Evolutionary conservation across 2,329 filamentous ascomycete genomes (phyloP), one percentile per base, ranked within the genome.

Genomic region (Colletotrichum brevisporum): DNA sequence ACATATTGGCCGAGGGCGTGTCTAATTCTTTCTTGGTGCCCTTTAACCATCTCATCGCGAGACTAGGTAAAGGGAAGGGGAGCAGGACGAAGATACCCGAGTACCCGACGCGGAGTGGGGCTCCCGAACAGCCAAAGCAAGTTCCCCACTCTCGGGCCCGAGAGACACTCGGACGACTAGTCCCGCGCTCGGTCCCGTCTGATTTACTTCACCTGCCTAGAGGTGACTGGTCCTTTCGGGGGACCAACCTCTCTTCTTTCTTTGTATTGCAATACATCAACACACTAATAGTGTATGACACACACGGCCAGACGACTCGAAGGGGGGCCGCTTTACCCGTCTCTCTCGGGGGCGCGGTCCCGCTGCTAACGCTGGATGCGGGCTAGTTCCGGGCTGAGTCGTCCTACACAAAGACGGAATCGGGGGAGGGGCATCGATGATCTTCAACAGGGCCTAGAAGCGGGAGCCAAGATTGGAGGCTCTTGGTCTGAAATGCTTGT

Each of bases 391-490:
- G 21, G 21, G 21, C 21, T 24, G 21, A 24, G 21, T 21, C 21
- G 21, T 21, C 21, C 21, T 21, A 21, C 21, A 21, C 21, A 3
- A 21, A 24, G 24, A 12, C 26, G 12, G 50, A 27, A 27, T 27
- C 27, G 24, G 12, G 24, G 21, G 18, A 13, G 26, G 48, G 21
- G 21, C 21, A 3, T 24, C 21, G 21, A 24, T 24, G 21, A 24
- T 24, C 21, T 2, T 24, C 21, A 24, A 24, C 21, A 24, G 21
- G 21, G 52, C 62, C 26, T 45, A 54, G 26, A 16, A 6, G 62
- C 66, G 62, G 66, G 62, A 66, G 66, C 66, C 62, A 69, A 69
- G 66, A 60, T 69, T 66, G 62, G 66, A 66, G 66, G 66, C 66
- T 69, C 66, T 60, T 55, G 41, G 54, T 45, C 16, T 24, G 27